Evolutionary conservation across 805 yeast genomes (phyloP), one percentile per base, ranked within the genome.

Genomic region (Metschnikowia vanudenii): DNA sequence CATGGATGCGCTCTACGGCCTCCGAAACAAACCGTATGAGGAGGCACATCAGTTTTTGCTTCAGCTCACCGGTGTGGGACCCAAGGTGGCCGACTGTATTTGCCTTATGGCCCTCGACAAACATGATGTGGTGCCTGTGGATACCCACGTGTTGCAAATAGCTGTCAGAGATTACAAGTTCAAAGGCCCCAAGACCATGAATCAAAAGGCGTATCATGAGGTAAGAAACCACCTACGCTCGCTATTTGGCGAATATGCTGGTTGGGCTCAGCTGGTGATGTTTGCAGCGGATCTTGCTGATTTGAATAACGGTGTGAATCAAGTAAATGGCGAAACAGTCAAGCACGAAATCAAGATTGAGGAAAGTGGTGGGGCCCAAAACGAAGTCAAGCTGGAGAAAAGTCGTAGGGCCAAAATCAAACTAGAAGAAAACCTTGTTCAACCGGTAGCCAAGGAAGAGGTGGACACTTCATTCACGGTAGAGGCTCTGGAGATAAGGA

Each of bases 241-340:
- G 0, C 67, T 82, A 37, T 94, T 97, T 92, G 97, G 97, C 0
- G 79, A 78, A 1, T 86, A 85, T 61, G 97, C 99, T 1, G 99
- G 99, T 0, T 94, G 99, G 99, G 98, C 98, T 0, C 99, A 92
- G 59, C 85, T 92, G n/a, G 89, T 92, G 10, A 71, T 91, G 47
- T 91, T 91, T 65, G 85, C 97, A 0, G 88, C 90, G 5, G 97
- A 90, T 59, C 73, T 91, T 45, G 67, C 68, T 41, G 90, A 86
- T 49, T 73, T 88, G 47, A 78, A 86, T 45, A 84, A 82, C 57
- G 94, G 94, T 1, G 65, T 81, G 14, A 82, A 81, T 49, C 51
- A 50, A 43, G 42, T 50, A 8, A 47, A 49, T 16, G 58, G 58
- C 12, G 36, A 47, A 16, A 32, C 12, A 2, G 50, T 54, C 24